These are phyloP conservation scores for Cyclotella baltica DNA, from an alignment of 108 stramenopile genomes.

Conservation along the genomic window DNA sequence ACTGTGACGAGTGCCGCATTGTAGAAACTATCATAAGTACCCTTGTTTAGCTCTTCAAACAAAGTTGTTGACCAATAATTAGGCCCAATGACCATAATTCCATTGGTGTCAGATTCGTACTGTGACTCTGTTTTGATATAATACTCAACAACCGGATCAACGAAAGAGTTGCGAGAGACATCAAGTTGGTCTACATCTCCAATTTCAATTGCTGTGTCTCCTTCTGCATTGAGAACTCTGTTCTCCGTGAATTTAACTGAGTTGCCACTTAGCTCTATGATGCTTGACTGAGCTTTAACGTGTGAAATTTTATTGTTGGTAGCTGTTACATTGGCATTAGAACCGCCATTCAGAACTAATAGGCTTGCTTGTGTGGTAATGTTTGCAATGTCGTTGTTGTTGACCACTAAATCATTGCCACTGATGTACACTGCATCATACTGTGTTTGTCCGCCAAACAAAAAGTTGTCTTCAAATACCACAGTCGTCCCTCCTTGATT, in stretches of 20 bases:
- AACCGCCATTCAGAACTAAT: background rate
- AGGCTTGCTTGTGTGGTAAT: background rate
- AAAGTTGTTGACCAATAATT: slow-evolving; percentile 22
- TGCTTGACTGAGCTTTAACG: background rate
- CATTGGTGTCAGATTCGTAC: background rate
- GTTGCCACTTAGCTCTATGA: background rate
- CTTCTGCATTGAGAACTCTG: background rate
- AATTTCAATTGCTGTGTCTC: slow-evolving; percentile 1
- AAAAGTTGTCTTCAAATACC: background rate
- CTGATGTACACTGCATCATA: background rate
- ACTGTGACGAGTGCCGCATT: slow-evolving; percentile 21
- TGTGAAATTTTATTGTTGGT: background rate
- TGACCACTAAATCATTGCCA: background rate
- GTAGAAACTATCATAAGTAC: slow-evolving; percentile 18
- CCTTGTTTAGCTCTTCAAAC: no score
- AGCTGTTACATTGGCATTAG: background rate
- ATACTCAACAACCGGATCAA: background rate
- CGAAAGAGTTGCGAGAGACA: slow-evolving; percentile 7
- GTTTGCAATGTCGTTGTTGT: background rate
- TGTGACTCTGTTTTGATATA: slow-evolving; percentile 1
- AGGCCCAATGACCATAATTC: slow-evolving; percentile 9
- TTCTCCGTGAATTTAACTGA: background rate
- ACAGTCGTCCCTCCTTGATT: background rate
- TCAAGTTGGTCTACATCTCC: background rate
- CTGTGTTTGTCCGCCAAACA: background rate